phyloP scores from a whole-genome alignment of 345 rosid genomes.

The Salix udensis region DNA sequence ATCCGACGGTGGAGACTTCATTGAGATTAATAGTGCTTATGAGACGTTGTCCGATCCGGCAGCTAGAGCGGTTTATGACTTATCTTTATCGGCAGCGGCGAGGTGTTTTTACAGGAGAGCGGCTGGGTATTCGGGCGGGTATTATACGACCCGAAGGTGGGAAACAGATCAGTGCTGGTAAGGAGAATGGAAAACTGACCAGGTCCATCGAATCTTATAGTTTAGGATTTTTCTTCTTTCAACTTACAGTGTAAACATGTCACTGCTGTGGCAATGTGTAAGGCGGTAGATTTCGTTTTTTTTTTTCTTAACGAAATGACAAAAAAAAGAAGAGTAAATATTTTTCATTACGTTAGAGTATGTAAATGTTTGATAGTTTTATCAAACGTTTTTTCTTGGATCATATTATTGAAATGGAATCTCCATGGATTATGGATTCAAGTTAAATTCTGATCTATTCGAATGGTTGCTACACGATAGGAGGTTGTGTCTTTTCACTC shows the following conservation, averaged over 20 bases:
- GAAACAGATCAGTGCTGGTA: slow-evolving; percentile 96
- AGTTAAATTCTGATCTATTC: too few relatives aligned
- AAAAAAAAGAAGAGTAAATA: not conserved
- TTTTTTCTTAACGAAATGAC: not conserved
- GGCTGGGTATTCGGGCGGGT: slow-evolving; percentile 17
- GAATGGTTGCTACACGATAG: too few relatives aligned
- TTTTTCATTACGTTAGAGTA: too few relatives aligned
- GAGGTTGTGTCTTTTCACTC: too few relatives aligned
- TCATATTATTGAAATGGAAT: too few relatives aligned
- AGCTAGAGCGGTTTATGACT: slow-evolving; percentile 63
- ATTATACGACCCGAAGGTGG: slow-evolving; percentile 57
- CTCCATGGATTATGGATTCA: too few relatives aligned
- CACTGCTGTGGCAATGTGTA: not conserved
- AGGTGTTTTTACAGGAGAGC: not conserved
- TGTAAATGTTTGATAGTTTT: too few relatives aligned
- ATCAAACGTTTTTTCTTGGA: too few relatives aligned
- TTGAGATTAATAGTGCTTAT: slow-evolving; percentile 69
- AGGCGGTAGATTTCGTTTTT: not conserved
- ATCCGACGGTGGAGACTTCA: slow-evolving; percentile 54
- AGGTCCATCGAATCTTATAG: not conserved
- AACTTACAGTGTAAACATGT: not conserved
- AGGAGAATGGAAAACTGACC: not conserved
- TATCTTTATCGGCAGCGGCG: slow-evolving; percentile 37
- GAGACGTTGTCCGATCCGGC: slow-evolving; percentile 69
- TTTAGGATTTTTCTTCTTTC: not conserved